Evolutionary conservation across 1,284 basidiomycete species (phyloP).

Genomic region (Ceratobasidium sp.): DNA sequence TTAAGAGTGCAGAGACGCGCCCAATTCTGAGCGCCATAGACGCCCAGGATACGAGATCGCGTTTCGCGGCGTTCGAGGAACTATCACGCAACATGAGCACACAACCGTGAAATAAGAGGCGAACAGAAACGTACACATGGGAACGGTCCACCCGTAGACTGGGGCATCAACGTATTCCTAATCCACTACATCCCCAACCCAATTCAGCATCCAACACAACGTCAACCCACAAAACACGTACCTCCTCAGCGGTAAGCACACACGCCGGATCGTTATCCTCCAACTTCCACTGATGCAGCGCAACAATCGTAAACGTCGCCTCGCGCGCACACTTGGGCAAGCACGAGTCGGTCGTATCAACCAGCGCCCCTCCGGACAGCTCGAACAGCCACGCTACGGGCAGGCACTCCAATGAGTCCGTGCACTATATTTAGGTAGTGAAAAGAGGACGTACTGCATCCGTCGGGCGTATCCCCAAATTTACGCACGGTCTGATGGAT

Average conservation of each 20-base stretch:
- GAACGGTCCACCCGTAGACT: constrained; percentile 79
- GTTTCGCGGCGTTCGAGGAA: constrained; percentile 77
- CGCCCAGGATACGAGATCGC: constrained; percentile 51
- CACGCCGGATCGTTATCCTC: constrained; percentile 81
- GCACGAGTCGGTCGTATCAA: constrained; percentile 75
- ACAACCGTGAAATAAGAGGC: constrained; percentile 38
- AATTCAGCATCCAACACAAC: constrained; percentile 19
- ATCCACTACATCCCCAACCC: constrained; percentile 71
- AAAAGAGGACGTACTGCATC: constrained; percentile 74
- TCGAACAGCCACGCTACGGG: constrained; percentile 87
- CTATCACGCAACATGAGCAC: constrained; percentile 56
- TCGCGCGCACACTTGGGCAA: constrained; percentile 80
- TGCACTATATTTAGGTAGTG: not conserved
- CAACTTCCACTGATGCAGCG: constrained; percentile 92
- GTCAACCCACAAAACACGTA: constrained; percentile 51
- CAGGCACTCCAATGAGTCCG: constrained; percentile 13
- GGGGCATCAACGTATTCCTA: constrained; percentile 69
- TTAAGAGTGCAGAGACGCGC: constrained; percentile 74
- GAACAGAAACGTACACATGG: constrained; percentile 71
- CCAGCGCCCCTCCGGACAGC: constrained; percentile 82
- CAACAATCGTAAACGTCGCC: constrained; percentile 85
- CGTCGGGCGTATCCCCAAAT: constrained; percentile 83
- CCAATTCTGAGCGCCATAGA: constrained; percentile 65
- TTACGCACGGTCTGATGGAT: constrained; percentile 83
- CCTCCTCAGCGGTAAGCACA: constrained; percentile 80